Conservation (phyloP, 495 filamentous ascomycete species). For the Neurospora sp. region DNA sequence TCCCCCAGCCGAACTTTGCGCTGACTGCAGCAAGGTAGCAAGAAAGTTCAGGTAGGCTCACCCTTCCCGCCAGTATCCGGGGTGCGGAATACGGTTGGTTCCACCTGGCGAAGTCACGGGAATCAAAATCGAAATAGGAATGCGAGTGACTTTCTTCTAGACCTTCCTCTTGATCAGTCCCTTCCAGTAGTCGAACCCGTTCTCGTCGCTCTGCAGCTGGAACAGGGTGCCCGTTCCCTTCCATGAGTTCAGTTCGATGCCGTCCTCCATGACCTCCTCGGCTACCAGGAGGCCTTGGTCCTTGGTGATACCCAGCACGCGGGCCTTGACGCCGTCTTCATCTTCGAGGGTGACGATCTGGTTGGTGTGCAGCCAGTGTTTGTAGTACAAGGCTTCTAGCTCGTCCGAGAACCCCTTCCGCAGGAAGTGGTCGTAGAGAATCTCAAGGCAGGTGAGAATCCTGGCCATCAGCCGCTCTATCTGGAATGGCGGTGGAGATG, state of each 20-base stretch:
- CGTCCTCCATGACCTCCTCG: slow-evolving; percentile 68
- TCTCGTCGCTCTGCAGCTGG: slow-evolving; percentile 89
- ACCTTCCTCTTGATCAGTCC: slow-evolving; percentile 79
- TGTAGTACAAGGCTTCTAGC: slow-evolving; percentile 74
- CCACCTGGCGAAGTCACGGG: not conserved
- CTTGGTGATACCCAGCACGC: slow-evolving; percentile 79
- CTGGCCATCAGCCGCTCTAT: slow-evolving; percentile 78
- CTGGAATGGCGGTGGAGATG: slow-evolving; percentile 45
- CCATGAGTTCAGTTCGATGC: slow-evolving; percentile 23
- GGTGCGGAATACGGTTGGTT: not conserved
- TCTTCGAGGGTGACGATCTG: slow-evolving; percentile 86
- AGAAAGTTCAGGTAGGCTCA: not conserved
- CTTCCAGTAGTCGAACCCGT: slow-evolving; percentile 96
- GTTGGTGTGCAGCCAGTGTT: slow-evolving; percentile 78
- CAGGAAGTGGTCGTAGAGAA: slow-evolving; percentile 65
- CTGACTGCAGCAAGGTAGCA: not conserved
- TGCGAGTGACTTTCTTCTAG: slow-evolving; percentile 20
- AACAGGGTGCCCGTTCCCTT: slow-evolving; percentile 65
- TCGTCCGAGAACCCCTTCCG: slow-evolving; percentile 57
- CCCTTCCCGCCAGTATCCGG: not conserved
- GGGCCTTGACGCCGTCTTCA: slow-evolving; percentile 64
- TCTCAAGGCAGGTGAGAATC: slow-evolving; percentile 71
- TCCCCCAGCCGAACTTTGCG: not conserved
- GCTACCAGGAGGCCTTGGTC: slow-evolving; percentile 81
- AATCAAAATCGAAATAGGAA: not conserved